These are phyloP conservation scores for Diutina neorugosa DNA, from an alignment of 1,139 yeast species.

Conservation along the genomic window DNA sequence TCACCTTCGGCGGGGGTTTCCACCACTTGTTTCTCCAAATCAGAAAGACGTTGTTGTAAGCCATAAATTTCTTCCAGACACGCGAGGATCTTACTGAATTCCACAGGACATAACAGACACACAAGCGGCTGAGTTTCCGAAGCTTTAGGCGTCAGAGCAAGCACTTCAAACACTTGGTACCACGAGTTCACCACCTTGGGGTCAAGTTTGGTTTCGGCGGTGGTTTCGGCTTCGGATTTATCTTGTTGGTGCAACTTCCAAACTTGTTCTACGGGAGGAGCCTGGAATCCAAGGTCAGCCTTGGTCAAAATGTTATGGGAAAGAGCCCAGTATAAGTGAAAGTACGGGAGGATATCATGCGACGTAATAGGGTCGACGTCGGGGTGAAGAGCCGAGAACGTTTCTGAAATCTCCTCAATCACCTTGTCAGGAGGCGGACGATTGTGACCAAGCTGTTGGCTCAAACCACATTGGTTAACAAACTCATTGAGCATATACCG, in stretches of 20 bases:
- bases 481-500: not conserved
- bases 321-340: not conserved
- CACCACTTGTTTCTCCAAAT: not conserved
- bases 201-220: not conserved
- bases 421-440: not conserved
- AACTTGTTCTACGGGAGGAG: not conserved
- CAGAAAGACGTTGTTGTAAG: not conserved
- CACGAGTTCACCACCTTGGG: constrained; percentile 14
- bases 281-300: not conserved
- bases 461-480: not conserved
- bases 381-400: not conserved
- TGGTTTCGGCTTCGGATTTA: not conserved
- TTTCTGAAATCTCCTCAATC: not conserved
- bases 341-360: not conserved
- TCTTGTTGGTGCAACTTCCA: not conserved
- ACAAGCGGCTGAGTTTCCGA: not conserved
- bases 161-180: constrained; percentile 20
- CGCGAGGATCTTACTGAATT: not conserved
- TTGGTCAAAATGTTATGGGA: not conserved
- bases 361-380: not conserved
- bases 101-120: not conserved
- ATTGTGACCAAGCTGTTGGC: not conserved
- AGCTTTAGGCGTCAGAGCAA: constrained; percentile 18
- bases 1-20: not conserved
- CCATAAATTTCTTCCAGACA: not conserved